A percentile compares a stretch with the other conserved stretches of the same genome.
Evolutionary conservation across 441 rosid species (phyloP).

Genomic region (Brassica hybrid): DNA sequence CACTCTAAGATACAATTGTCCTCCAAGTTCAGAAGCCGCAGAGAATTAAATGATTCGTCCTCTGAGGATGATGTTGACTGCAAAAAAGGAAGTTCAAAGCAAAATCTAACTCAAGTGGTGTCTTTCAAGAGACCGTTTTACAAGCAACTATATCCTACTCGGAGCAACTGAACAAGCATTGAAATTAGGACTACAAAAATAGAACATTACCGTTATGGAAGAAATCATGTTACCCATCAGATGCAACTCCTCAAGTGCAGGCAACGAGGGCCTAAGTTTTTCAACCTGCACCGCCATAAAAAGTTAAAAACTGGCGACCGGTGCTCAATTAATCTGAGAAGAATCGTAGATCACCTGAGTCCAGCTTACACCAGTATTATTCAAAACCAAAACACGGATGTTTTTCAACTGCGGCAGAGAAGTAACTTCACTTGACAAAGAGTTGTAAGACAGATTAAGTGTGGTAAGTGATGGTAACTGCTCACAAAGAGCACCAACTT

Average conservation of each 20-base stretch:
- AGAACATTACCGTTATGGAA: slow-evolving; percentile 54
- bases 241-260: slow-evolving; percentile 84
- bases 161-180: slow-evolving; percentile 14
- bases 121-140: neutral
- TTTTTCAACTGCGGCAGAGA: slow-evolving; percentile 61
- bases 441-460: slow-evolving; percentile 74
- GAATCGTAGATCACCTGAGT: slow-evolving; percentile 55
- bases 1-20: slow-evolving; percentile 82
- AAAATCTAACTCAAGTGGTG: too few species aligned
- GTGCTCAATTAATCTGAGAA: neutral
- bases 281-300: slow-evolving; percentile 62
- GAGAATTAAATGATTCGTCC: slow-evolving; percentile 64
- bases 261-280: slow-evolving; percentile 64
- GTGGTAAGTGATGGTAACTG: slow-evolving; percentile 68
- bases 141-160: slow-evolving; percentile 15
- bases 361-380: slow-evolving; percentile 74
- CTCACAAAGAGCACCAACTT: slow-evolving; percentile 66
- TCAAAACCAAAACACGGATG: slow-evolving; percentile 75
- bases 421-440: slow-evolving; percentile 51
- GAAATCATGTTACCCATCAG: slow-evolving; percentile 82
- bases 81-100: neutral
- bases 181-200: slow-evolving; percentile 2
- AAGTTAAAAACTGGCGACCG: neutral
- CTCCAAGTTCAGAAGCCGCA: slow-evolving; percentile 87
- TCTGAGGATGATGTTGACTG: slow-evolving; percentile 57